Conservation (phyloP, 345 rosid species). For the Physaria fendleri region DNA sequence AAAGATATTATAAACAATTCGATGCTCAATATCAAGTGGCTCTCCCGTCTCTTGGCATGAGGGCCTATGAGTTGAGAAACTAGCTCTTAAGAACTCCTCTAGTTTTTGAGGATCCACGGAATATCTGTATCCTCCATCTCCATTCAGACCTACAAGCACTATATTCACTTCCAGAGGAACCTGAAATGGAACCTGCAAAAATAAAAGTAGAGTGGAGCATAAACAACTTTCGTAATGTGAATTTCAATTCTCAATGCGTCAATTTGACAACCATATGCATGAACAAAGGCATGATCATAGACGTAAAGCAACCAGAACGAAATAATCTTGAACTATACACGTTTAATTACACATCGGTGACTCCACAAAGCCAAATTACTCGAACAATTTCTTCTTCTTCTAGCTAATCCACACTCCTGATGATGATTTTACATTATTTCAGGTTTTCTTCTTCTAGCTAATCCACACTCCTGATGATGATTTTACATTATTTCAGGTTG, state of each 20-base stretch:
- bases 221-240: neutral
- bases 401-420: conserved; percentile 11
- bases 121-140: conserved; percentile 91
- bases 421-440: conserved; percentile 5
- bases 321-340: neutral
- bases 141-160: conserved; percentile 75
- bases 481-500: neutral
- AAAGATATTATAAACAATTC: conserved; percentile 64
- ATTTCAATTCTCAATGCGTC: neutral
- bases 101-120: conserved; percentile 57
- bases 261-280: neutral
- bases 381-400: neutral
- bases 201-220: neutral
- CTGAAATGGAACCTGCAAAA: conserved; percentile 87
- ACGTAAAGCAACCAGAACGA: neutral
- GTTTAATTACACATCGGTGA: neutral
- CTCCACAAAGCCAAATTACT: neutral
- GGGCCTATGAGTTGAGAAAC: conserved; percentile 81
- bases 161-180: conserved; percentile 93
- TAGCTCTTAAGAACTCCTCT: conserved; percentile 68
- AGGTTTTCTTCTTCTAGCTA: conserved; percentile 6
- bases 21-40: conserved; percentile 90
- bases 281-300: conserved; percentile 9
- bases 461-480: conserved; percentile 15
- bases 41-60: conserved; percentile 85